Base-by-base conservation (phyloP, 2,329 filamentous ascomycete species). In the Botryosphaeria dothidea region DNA sequence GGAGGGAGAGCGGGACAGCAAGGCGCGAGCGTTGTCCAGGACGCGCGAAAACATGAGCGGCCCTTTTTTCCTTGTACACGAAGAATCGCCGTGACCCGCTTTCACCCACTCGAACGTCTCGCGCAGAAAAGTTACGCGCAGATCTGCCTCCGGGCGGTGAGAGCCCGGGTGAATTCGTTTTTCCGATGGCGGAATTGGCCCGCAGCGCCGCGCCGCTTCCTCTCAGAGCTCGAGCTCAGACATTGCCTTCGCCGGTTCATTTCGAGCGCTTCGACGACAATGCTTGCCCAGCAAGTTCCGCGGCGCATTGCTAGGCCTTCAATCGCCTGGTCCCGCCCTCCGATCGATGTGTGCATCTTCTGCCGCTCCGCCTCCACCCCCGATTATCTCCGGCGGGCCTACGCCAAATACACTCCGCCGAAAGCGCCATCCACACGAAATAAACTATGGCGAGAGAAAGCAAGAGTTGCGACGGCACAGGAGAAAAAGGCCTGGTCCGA, bases 1-100 rank as follows among this genome's bases (percentile, higher is more conserved):
- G 36, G 74, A 76, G 36, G 73, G 72, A 29, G 72, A 74, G 46
- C 73, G 72, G 56, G 70, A 72, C 41, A 77, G 65, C 46, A 74
- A 70, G 66, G 70, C 68, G 67, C 69, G 71, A 60, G 74, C 73
- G 23, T 69, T 71, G 65, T 70, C 69, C 65, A 73, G 69, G 64
- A 75, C 69, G 66, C 70, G 70, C 61, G 71, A 67, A 61, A 77
- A 73, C 75, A 77, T 77, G 68, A 58, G 46, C 25, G 56, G 38
- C 49, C 38, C 38, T 41, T 41, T 52, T 48, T 56, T 11, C 51
- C 52, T 57, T 57, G 27, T 25, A 17, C 31, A 46, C 43, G 13
- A 46, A 25, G 43, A 51, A 31, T n/a, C 23, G 48, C 48, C 48
- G 48, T 51, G 48, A 31, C 25, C 48, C 48, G 48, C 38, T 41